Evolutionary conservation across 2,329 filamentous ascomycete species (phyloP).

Genomic region (Plectosphaerella sp.): DNA sequence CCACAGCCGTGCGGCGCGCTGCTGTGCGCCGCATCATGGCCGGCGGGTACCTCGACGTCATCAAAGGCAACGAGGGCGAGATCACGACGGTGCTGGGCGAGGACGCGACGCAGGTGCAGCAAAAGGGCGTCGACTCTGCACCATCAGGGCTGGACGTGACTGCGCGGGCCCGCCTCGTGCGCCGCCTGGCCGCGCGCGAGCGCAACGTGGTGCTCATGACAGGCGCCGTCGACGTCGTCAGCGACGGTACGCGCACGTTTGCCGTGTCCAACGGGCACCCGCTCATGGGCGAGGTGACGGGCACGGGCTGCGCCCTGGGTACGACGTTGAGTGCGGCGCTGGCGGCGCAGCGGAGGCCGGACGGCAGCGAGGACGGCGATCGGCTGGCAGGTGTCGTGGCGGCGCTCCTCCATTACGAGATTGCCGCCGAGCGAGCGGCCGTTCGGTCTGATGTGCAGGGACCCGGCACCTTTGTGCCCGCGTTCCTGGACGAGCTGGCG

Average conservation of each 20-base stretch:
- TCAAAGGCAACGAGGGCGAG: conserved; percentile 93
- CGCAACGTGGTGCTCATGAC: conserved; percentile 77
- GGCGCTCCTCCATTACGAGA: conserved; percentile 72
- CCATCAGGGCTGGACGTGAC: conserved; percentile 43
- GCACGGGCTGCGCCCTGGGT: conserved; percentile 81
- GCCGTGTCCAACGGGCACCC: conserved; percentile 73
- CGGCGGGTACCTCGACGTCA: conserved; percentile 74
- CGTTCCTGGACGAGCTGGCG: conserved; percentile 72
- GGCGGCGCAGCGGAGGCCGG: conserved; percentile 44
- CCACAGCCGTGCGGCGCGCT: conserved; percentile 52
- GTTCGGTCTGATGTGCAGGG: conserved; percentile 63
- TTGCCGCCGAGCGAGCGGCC: conserved; percentile 66
- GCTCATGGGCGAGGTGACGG: conserved; percentile 66
- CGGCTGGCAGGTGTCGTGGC: conserved; percentile 70
- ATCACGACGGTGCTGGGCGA: conserved; percentile 68
- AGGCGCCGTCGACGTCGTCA: conserved; percentile 70
- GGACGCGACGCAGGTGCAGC: conserved; percentile 37
- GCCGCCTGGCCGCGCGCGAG: conserved; percentile 62
- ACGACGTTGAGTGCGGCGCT: conserved; percentile 75
- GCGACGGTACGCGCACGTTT: conserved; percentile 66
- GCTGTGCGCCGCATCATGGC: conserved; percentile 69
- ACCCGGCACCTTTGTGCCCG: conserved; percentile 81
- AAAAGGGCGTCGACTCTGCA: conserved; percentile 81
- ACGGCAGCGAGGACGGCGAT: conserved; percentile 37
- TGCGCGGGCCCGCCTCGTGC: conserved; percentile 57